phyloP scores from a whole-genome alignment of 1,284 basidiomycete species.

The Kalmanozyma brasiliensis region DNA sequence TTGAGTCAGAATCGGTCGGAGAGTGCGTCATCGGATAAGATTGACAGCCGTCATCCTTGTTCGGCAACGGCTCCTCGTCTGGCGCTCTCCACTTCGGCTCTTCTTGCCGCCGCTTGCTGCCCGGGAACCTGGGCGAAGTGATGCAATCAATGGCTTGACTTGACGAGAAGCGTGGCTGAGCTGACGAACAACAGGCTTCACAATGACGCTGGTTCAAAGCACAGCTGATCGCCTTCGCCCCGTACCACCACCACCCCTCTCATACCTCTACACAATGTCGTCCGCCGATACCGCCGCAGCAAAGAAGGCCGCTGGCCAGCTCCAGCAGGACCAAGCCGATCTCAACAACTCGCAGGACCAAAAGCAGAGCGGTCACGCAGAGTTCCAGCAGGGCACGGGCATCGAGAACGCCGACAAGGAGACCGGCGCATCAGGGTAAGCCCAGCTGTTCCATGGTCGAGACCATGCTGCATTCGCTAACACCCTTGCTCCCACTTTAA shows the following conservation, averaged over 20 bases:
- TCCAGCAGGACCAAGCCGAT: constrained; percentile 27
- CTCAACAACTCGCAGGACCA: constrained; percentile 15
- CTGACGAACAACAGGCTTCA: too few relatives aligned
- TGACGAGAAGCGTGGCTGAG: too few relatives aligned
- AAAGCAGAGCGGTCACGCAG: constrained; percentile 24
- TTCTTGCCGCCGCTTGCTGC: too few relatives aligned
- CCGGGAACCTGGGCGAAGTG: too few relatives aligned
- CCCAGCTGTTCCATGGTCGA: not conserved
- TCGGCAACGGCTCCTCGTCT: too few relatives aligned
- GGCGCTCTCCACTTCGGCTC: too few relatives aligned
- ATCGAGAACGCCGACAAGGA: constrained; percentile 28
- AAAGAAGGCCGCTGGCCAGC: constrained; percentile 43
- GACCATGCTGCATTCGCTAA: not conserved
- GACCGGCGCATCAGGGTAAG: constrained; percentile 32
- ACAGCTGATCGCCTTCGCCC: not conserved
- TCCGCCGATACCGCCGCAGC: constrained; percentile 39
- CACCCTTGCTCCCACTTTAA: not conserved
- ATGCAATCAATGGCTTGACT: too few relatives aligned
- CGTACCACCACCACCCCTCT: not conserved
- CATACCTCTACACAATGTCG: constrained; percentile 15
- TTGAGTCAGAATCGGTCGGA: constrained; percentile 6
- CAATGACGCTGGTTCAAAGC: too few relatives aligned
- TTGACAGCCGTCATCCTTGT: too few relatives aligned
- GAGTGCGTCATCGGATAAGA: constrained; percentile 4
- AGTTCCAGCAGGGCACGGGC: constrained; percentile 31